Base-by-base conservation (phyloP, 2,329 filamentous ascomycete species). In the Fusarium sororula region DNA sequence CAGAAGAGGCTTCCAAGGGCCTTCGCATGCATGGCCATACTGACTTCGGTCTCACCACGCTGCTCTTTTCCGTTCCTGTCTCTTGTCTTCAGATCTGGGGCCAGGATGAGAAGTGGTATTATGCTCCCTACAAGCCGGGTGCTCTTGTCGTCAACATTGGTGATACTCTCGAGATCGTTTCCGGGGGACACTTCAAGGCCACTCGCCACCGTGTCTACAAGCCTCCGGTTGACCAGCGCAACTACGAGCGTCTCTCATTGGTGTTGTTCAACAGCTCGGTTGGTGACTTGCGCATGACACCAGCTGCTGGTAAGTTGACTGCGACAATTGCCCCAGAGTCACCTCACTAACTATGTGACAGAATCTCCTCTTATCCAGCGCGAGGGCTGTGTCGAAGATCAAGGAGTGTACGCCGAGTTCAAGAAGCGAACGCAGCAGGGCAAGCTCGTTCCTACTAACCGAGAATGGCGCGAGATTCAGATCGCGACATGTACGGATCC, bases 401-500 rank as follows among this genome's bases (percentile, higher is more conserved):
- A 86, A 72, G 85, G 84, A 5, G 81, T 86, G 7, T 87, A 85
- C 75, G 82, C 81, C 42, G 83, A 85, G 50, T 87, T 85, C 78
- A 85, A 84, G 75, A 80, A 78, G 24, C 81, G 83, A 24, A 86
- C 82, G 0, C 78, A 79, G 4, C 68, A 82, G 45, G 85, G 83
- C 11, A 72, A 82, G 28, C 80, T 83, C 12, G 84, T 86, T 24
- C 85, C 85, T 0, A 86, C 84, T 17, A 86, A 85, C 68, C 75
- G 79, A 3, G 80, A 87, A 70, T 87, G 84, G 85, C 82, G 85
- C n/a, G 85, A 87, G 75, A 85, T 86, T 35, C 84, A 87, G 73
- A 86, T 87, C 50, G 77, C 83, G 2, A 86, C 84, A 9, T 79
- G 76, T 20, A 84, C 83, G 1, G 83, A 85, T 67, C 82, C 83